Percentiles rank a stretch among this genome's conserved stretches.
Conservation (phyloP, 140 eudicot species). For the Ambrosia hybrid region DNA sequence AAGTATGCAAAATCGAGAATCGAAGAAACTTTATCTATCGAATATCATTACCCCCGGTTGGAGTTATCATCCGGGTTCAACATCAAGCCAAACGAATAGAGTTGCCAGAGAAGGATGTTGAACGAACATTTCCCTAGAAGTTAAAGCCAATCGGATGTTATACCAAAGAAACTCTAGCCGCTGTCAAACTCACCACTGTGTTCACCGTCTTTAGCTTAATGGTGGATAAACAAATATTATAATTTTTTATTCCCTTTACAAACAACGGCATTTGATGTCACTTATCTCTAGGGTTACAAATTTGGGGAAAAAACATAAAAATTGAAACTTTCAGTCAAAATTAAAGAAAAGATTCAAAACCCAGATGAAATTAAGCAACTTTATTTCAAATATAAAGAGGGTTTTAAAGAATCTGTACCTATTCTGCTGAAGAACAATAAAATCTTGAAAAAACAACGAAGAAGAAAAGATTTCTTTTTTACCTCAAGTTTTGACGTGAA, state of each 20-base stretch:
- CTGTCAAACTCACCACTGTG: too few relatives aligned
- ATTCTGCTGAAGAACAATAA: slow-evolving; percentile 18
- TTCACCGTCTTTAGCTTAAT: too few relatives aligned
- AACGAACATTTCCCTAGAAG: too few relatives aligned
- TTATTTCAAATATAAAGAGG: slow-evolving; percentile 10
- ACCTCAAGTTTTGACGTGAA: slow-evolving; percentile 24
- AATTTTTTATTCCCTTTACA: neutral
- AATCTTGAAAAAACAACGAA: neutral
- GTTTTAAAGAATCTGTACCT: slow-evolving; percentile 22
- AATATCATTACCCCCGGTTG: too few relatives aligned
- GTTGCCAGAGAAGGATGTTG: too few relatives aligned
- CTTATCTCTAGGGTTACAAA: slow-evolving; percentile 12
- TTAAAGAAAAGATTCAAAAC: slow-evolving; percentile 16
- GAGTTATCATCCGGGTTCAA: too few relatives aligned
- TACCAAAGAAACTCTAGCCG: too few relatives aligned
- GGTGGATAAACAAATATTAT: slow-evolving; percentile 1
- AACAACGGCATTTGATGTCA: slow-evolving; percentile 21
- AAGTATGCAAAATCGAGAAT: too few relatives aligned
- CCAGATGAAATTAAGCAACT: slow-evolving; percentile 29
- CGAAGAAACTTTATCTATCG: too few relatives aligned
- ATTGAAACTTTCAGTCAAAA: slow-evolving; percentile 8
- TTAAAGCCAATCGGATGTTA: too few relatives aligned
- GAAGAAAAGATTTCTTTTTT: slow-evolving; percentile 26
- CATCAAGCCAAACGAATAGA: too few relatives aligned
- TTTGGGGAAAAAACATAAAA: slow-evolving; percentile 20